These are phyloP conservation scores for Mucuna pruriens DNA, from an alignment of 306 rosid species.

Conservation along the genomic window DNA sequence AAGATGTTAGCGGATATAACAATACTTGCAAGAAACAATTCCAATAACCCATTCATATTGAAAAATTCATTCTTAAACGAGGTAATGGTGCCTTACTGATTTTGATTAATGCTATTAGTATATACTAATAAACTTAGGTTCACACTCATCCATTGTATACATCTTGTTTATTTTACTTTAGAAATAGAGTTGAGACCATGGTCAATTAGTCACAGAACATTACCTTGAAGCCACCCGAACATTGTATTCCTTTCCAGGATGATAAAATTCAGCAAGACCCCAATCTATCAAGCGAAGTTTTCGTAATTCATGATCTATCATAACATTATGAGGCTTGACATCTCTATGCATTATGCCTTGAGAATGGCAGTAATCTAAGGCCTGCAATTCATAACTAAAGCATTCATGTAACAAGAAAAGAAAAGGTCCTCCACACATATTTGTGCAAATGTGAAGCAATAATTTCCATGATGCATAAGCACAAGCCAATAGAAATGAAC, in stretches of 20 bases:
- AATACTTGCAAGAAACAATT: background rate
- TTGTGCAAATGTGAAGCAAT: background rate
- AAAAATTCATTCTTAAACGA: background rate
- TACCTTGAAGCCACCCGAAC: constrained; percentile 95
- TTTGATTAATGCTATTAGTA: constrained; percentile 19
- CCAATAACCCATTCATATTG: background rate
- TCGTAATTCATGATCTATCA: constrained; percentile 89
- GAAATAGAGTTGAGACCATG: background rate
- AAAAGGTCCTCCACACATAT: constrained; percentile 27
- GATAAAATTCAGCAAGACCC: constrained; percentile 95
- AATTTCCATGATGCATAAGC: constrained; percentile 17
- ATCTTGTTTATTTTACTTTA: constrained; percentile 18
- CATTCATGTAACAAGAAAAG: constrained; percentile 25
- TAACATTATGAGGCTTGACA: constrained; percentile 92
- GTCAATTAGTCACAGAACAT: constrained; percentile 8
- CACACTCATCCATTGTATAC: constrained; percentile 18
- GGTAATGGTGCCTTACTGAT: constrained; percentile 1
- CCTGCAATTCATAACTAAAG: constrained; percentile 54
- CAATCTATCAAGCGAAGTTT: constrained; percentile 93
- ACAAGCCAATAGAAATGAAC: constrained; percentile 17
- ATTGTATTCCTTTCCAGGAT: constrained; percentile 89
- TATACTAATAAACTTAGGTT: constrained; percentile 12
- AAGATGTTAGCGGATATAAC: background rate
- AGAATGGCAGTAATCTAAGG: constrained; percentile 90
- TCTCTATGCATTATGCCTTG: constrained; percentile 96